A percentile compares a stretch with the other conserved stretches of the same genome.
Evolutionary conservation across 1,284 basidiomycete genomes (phyloP).

Genomic region (Leccinum subfulvum): DNA sequence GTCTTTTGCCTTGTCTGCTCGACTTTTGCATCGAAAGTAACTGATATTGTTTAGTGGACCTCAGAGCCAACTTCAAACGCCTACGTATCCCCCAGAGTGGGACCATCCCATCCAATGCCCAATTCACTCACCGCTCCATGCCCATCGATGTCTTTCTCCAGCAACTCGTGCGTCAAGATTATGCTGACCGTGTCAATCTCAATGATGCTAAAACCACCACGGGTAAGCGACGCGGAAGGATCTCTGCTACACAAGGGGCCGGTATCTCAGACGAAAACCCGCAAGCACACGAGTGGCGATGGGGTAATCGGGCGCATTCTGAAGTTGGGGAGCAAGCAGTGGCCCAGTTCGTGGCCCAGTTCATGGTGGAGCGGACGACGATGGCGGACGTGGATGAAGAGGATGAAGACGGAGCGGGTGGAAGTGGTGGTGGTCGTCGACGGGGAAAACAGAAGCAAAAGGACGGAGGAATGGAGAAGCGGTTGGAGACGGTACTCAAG

Average conservation of each 20-base stretch:
- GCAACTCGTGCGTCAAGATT: slow-evolving; percentile 60
- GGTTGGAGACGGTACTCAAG: slow-evolving; percentile 47
- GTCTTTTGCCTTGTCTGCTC: slow-evolving; percentile 25
- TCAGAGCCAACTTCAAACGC: slow-evolving; percentile 59
- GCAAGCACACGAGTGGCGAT: too few relatives aligned
- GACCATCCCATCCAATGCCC: slow-evolving; percentile 46
- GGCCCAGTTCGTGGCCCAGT: too few relatives aligned
- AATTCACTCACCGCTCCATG: slow-evolving; percentile 46
- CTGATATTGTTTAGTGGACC: slow-evolving; percentile 43
- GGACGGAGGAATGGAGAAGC: slow-evolving; percentile 31
- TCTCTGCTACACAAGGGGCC: slow-evolving; percentile 40
- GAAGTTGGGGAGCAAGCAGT: too few relatives aligned
- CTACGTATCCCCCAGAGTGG: slow-evolving; percentile 51
- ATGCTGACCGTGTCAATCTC: slow-evolving; percentile 56
- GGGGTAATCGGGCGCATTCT: too few relatives aligned
- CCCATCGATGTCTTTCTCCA: slow-evolving; percentile 58
- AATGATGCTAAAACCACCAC: slow-evolving; percentile 44
- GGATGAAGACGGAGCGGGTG: too few relatives aligned
- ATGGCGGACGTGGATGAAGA: too few relatives aligned
- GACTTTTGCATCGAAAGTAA: slow-evolving; percentile 6
- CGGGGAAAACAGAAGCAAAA: slow-evolving; percentile 26
- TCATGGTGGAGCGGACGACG: too few relatives aligned
- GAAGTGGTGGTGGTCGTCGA: slow-evolving; percentile 7
- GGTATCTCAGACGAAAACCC: slow-evolving; percentile 33
- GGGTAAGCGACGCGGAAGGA: slow-evolving; percentile 53